phyloP scores from a whole-genome alignment of 495 filamentous ascomycete species.

The Staphylotrichum longicolle region DNA sequence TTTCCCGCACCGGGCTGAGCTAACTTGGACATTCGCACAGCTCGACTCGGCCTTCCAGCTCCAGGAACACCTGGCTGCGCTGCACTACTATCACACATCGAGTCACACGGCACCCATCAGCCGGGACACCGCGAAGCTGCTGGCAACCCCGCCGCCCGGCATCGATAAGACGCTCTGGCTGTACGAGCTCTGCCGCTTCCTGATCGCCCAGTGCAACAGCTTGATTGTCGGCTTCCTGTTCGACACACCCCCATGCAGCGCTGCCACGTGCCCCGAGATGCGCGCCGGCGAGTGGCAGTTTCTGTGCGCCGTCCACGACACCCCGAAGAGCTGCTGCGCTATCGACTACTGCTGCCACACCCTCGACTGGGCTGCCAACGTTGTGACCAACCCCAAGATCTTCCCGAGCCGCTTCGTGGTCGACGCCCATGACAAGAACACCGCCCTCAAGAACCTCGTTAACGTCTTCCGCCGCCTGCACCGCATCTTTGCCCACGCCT shows the following conservation, averaged over 20 bases:
- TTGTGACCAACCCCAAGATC: constrained; percentile 82
- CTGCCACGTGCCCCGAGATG: constrained; percentile 92
- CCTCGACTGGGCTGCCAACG: constrained; percentile 92
- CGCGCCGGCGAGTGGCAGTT: constrained; percentile 98
- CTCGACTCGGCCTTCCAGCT: constrained; percentile 96
- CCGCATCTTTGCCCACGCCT: constrained; percentile 95
- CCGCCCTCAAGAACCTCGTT: constrained; percentile 76
- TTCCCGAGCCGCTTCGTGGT: constrained; percentile 87
- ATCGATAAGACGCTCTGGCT: constrained; percentile 89
- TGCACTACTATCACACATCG: constrained; percentile 76
- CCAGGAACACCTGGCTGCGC: constrained; percentile 94
- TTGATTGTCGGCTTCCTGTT: constrained; percentile 89
- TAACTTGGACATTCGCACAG: constrained; percentile 38
- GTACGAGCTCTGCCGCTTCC: constrained; percentile 93
- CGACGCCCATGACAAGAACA: constrained; percentile 57
- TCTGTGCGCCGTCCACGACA: constrained; percentile 94
- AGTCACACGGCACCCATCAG: constrained; percentile 65
- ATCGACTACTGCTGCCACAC: constrained; percentile 99
- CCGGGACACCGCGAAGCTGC: constrained; percentile 64
- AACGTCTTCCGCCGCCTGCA: constrained; percentile 94
- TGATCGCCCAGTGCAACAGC: constrained; percentile 88
- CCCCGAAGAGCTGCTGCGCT: constrained; percentile 91
- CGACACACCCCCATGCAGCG: constrained; percentile 82
- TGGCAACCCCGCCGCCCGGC: constrained; percentile 74
- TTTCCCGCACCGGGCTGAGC: background rate